Evolutionary conservation across 805 yeast genomes (phyloP).

Genomic region (Yamadazyma olivae): DNA sequence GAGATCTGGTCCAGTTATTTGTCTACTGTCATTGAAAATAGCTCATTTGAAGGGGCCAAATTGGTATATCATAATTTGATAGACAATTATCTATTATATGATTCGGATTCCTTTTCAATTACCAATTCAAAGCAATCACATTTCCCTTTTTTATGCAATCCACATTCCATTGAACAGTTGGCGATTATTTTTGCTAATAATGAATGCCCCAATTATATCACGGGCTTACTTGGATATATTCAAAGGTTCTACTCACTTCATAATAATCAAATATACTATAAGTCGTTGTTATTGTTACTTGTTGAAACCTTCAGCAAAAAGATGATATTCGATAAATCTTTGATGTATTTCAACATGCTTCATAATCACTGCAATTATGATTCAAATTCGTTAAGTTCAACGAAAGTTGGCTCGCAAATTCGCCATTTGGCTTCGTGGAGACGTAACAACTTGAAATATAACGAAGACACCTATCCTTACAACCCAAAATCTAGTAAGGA

Average conservation of each 20-base stretch:
- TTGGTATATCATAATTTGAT: conserved; percentile 35
- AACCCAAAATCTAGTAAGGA: no score
- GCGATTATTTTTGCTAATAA: conserved; percentile 26
- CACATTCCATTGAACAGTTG: conserved; percentile 21
- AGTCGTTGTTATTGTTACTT: conserved; percentile 21
- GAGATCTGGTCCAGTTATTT: conserved; percentile 34
- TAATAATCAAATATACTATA: conserved; percentile 26
- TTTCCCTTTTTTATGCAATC: conserved; percentile 33
- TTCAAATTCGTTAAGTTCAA: no score
- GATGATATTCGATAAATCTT: no score
- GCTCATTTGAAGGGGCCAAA: conserved; percentile 21
- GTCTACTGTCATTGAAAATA: conserved; percentile 19
- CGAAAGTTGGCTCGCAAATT: conserved; percentile 18
- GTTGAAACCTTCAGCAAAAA: conserved; percentile 33
- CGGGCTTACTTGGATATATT: conserved; percentile 33
- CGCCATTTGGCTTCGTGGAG: no score
- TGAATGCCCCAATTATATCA: conserved; percentile 21
- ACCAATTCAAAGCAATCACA: conserved; percentile 9
- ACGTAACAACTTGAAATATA: no score
- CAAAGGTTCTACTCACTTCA: conserved; percentile 35
- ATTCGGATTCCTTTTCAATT: background rate
- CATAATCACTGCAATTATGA: no score
- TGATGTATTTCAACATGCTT: no score
- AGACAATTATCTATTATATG: conserved; percentile 20
- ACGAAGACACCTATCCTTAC: no score